These are phyloP conservation scores for Scheffersomyces segobiensis DNA, from an alignment of 1,139 yeast genomes.

Conservation along the genomic window DNA sequence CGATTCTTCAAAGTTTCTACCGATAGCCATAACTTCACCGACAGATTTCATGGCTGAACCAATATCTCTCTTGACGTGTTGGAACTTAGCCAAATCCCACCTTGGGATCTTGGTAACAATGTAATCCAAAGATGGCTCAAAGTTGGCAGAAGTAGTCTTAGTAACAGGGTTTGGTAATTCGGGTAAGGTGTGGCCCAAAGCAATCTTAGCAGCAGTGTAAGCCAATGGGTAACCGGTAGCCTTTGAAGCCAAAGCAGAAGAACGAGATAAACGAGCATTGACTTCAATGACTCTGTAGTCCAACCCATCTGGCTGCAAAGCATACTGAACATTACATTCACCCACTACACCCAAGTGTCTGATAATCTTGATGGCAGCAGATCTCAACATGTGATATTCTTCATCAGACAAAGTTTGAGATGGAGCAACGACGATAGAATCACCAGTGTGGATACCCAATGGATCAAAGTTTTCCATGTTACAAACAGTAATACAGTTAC, in stretches of 20 bases:
- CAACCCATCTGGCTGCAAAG: conserved; percentile 90
- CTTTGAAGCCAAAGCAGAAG: conserved; percentile 96
- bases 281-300: conserved; percentile 97
- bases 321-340: conserved; percentile 98
- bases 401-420: conserved; percentile 96
- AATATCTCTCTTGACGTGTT: conserved; percentile 88
- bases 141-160: conserved; percentile 91
- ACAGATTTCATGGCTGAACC: conserved; percentile 98
- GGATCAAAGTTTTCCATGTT: conserved; percentile 99
- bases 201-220: conserved; percentile 97
- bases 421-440: conserved; percentile 98
- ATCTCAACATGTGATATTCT: conserved; percentile 96
- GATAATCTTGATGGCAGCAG: conserved; percentile 95
- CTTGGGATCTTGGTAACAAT: conserved; percentile 97
- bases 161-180: conserved; percentile 97
- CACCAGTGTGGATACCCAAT: conserved; percentile 97
- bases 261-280: conserved; percentile 94
- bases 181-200: conserved; percentile 89
- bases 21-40: conserved; percentile 99
- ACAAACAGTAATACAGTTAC: conserved; percentile 97
- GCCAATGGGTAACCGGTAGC: conserved; percentile 99
- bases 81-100: conserved; percentile 96
- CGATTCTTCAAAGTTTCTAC: conserved; percentile 96
- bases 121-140: conserved; percentile 96
- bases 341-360: conserved; percentile 99